phyloP scores from a whole-genome alignment of 2,329 filamentous ascomycete species.

The Ceratocystiopsis sp. region DNA sequence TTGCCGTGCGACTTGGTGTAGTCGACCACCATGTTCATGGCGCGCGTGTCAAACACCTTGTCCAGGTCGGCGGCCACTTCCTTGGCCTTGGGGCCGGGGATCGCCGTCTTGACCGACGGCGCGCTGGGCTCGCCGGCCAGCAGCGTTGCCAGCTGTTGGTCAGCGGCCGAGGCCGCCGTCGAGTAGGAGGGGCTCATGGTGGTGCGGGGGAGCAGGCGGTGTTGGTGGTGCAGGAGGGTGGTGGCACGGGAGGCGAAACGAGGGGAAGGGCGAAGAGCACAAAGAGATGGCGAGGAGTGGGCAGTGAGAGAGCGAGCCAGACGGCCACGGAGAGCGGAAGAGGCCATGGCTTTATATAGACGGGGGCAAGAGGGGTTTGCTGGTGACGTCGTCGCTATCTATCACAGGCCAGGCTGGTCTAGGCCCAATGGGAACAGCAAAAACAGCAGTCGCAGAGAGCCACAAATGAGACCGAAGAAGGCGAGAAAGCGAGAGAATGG shows the following conservation, averaged over 20 bases:
- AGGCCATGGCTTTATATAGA: slow-evolving; percentile 7
- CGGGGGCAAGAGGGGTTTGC: not conserved
- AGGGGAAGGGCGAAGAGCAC: not conserved
- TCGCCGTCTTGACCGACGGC: slow-evolving; percentile 37
- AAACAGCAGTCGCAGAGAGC: not conserved
- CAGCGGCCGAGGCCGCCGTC: slow-evolving; percentile 6
- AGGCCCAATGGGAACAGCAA: not conserved
- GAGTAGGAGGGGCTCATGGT: slow-evolving; percentile 8
- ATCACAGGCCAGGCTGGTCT: no score
- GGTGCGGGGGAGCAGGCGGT: not conserved
- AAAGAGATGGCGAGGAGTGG: not conserved
- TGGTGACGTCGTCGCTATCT: no score
- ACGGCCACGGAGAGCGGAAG: slow-evolving; percentile 5
- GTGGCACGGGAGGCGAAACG: not conserved
- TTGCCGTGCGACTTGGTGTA: slow-evolving; percentile 63
- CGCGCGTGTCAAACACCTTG: slow-evolving; percentile 70
- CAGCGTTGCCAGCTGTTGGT: slow-evolving; percentile 12
- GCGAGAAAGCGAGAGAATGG: no score
- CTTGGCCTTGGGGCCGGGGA: slow-evolving; percentile 63
- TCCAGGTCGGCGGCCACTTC: slow-evolving; percentile 52
- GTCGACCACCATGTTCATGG: slow-evolving; percentile 67
- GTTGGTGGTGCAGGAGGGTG: not conserved
- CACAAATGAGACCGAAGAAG: not conserved
- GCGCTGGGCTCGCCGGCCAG: slow-evolving; percentile 28
- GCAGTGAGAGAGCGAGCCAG: slow-evolving; percentile 2